Evolutionary conservation across 2,329 filamentous ascomycete species (phyloP).

Genomic region (Trichophaea hybrida): DNA sequence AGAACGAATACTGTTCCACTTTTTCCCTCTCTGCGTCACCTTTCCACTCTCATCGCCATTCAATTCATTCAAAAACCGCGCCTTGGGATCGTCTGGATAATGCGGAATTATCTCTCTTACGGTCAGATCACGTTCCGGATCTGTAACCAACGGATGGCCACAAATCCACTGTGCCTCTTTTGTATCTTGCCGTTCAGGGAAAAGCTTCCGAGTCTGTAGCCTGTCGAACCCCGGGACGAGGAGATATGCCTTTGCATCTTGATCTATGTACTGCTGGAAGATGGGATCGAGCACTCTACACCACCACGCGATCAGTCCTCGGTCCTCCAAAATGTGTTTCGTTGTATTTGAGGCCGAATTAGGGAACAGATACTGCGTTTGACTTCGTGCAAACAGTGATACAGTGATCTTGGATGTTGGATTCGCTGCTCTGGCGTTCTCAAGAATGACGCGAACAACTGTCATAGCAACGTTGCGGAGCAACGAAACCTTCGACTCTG

Average conservation of each 20-base stretch:
- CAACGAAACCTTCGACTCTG: conserved; percentile 40
- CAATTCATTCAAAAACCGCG: conserved; percentile 72
- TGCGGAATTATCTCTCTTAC: conserved; percentile 53
- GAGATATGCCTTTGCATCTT: conserved; percentile 52
- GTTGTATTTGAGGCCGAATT: conserved; percentile 69
- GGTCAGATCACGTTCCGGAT: conserved; percentile 22
- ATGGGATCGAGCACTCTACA: conserved; percentile 72
- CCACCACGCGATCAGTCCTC: conserved; percentile 91
- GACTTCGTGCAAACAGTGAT: conserved; percentile 81
- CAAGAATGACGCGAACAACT: conserved; percentile 63
- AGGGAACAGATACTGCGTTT: conserved; percentile 88
- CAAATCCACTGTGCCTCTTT: conserved; percentile 45
- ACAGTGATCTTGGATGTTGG: conserved; percentile 33
- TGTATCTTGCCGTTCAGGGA: conserved; percentile 43
- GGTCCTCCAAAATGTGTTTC: conserved; percentile 86
- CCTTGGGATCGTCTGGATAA: conserved; percentile 91
- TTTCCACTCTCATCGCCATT: conserved; percentile 48
- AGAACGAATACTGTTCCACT: conserved; percentile 68
- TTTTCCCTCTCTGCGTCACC: conserved; percentile 43
- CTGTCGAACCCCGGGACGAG: conserved; percentile 74
- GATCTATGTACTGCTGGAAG: conserved; percentile 39
- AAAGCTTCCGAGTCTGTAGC: conserved; percentile 65
- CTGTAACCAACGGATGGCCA: conserved; percentile 50
- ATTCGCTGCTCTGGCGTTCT: conserved; percentile 35
- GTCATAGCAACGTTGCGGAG: conserved; percentile 57